These are phyloP conservation scores for Acacia melanoxylon DNA, from an alignment of 306 rosid species.

Conservation along the genomic window DNA sequence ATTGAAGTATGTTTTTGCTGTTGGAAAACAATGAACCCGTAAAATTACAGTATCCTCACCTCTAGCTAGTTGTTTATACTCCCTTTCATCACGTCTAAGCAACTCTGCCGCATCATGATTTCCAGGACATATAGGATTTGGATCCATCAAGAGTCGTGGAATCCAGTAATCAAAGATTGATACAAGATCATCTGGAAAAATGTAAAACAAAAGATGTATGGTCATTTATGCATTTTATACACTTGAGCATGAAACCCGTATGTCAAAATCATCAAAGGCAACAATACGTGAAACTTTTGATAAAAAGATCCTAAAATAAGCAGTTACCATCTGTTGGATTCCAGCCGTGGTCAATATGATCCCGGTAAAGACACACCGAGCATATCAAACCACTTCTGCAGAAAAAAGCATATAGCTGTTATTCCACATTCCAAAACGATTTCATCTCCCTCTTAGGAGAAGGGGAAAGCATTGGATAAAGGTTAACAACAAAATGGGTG, in stretches of 20 bases:
- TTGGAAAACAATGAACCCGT: background rate
- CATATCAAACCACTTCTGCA: background rate
- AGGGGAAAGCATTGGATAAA: too few species aligned
- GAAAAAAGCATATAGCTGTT: background rate
- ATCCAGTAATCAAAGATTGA: too few species aligned
- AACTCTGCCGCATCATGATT: slow-evolving; percentile 21
- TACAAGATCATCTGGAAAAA: too few species aligned
- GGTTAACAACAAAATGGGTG: background rate
- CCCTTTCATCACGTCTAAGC: slow-evolving; percentile 12
- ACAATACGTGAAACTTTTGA: too few species aligned
- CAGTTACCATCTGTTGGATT: background rate
- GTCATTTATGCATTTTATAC: too few species aligned
- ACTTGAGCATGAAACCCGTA: too few species aligned
- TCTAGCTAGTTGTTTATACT: slow-evolving; percentile 44
- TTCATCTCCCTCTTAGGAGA: too few species aligned
- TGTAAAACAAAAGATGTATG: too few species aligned
- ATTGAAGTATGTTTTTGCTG: background rate
- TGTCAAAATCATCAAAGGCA: too few species aligned
- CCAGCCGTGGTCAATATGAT: background rate
- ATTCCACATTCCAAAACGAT: background rate
- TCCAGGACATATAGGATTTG: too few species aligned
- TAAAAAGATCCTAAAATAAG: background rate
- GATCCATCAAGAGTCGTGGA: background rate
- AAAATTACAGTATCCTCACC: slow-evolving; percentile 39
- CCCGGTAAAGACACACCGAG: background rate